These are phyloP conservation scores for Aspergillus tanneri DNA, from an alignment of 2,329 filamentous ascomycete genomes.

Conservation along the genomic window DNA sequence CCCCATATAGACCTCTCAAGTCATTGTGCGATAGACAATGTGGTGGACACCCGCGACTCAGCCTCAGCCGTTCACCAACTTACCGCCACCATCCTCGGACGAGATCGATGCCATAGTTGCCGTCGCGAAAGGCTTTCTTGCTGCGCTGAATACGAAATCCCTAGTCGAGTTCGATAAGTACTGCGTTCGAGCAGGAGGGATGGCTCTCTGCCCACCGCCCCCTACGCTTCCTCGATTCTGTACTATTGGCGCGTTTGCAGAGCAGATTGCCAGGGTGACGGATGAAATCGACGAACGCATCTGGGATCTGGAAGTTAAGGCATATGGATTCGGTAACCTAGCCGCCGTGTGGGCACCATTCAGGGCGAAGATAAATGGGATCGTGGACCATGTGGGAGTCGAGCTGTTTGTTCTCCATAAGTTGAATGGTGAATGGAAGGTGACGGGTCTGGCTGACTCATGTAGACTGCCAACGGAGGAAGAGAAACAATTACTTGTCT, in stretches of 20 bases:
- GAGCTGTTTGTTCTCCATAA: conserved; percentile 37
- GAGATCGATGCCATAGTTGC: conserved; percentile 29
- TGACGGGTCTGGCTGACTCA: conserved; percentile 38
- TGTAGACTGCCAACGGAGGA: conserved; percentile 34
- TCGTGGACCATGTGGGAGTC: conserved; percentile 38
- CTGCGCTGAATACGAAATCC: conserved; percentile 32
- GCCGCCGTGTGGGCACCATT: conserved; percentile 39
- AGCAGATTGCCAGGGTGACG: conserved; percentile 29
- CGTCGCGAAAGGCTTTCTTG: conserved; percentile 30
- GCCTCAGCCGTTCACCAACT: background rate
- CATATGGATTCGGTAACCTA: conserved; percentile 30
- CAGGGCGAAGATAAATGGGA: conserved; percentile 35
- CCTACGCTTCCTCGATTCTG: conserved; percentile 34
- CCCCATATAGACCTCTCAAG: background rate
- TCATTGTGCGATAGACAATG: conserved; percentile 9
- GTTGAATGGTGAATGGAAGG: conserved; percentile 34
- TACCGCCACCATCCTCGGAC: conserved; percentile 4
- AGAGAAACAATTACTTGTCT: conserved; percentile 22
- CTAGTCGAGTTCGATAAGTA: conserved; percentile 34
- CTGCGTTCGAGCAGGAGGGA: conserved; percentile 35
- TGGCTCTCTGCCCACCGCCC: conserved; percentile 35
- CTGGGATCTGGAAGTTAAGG: conserved; percentile 36
- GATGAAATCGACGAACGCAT: conserved; percentile 37
- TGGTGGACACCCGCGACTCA: conserved; percentile 15
- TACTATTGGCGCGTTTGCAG: conserved; percentile 37